Evolutionary conservation across 2,329 filamentous ascomycete genomes (phyloP).

Genomic region (Neofusicoccum laricinum): DNA sequence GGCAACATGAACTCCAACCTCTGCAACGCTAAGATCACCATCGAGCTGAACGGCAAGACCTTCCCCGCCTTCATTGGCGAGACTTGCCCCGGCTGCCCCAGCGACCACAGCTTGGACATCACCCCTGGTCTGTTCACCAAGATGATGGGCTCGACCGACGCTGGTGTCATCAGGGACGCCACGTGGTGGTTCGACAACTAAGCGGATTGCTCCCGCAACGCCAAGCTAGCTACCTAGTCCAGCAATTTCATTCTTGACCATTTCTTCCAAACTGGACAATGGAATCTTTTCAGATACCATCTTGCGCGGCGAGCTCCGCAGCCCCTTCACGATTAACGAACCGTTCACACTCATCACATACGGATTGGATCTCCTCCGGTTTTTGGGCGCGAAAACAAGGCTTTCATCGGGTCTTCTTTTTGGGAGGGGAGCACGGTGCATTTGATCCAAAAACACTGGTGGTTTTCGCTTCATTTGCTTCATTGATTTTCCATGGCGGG

Average conservation of each 20-base stretch:
- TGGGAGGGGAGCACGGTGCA: conserved; percentile 4
- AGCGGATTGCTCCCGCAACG: not conserved
- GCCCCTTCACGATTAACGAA: conserved; percentile 1
- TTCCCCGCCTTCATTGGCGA: conserved; percentile 31
- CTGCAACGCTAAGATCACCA: conserved; percentile 33
- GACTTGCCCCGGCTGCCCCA: conserved; percentile 33
- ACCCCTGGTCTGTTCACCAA: conserved; percentile 29
- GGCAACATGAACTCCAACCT: conserved; percentile 31
- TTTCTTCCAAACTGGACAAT: not conserved
- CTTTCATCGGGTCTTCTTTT: not conserved
- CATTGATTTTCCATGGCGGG: not conserved
- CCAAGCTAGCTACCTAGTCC: not conserved
- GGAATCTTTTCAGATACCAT: not conserved
- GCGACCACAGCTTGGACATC: conserved; percentile 28
- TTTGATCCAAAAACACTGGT: not conserved
- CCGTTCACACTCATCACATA: not conserved
- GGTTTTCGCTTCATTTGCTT: not conserved
- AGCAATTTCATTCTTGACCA: not conserved
- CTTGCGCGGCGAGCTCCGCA: conserved; percentile 5
- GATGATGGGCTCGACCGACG: conserved; percentile 21
- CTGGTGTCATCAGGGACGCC: conserved; percentile 8
- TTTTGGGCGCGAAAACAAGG: not conserved
- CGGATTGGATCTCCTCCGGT: not conserved
- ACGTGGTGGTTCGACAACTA: conserved; percentile 14
- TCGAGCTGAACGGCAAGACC: conserved; percentile 30